phyloP scores from a whole-genome alignment of 2,329 filamentous ascomycete species.

The Blastomyces parvus region DNA sequence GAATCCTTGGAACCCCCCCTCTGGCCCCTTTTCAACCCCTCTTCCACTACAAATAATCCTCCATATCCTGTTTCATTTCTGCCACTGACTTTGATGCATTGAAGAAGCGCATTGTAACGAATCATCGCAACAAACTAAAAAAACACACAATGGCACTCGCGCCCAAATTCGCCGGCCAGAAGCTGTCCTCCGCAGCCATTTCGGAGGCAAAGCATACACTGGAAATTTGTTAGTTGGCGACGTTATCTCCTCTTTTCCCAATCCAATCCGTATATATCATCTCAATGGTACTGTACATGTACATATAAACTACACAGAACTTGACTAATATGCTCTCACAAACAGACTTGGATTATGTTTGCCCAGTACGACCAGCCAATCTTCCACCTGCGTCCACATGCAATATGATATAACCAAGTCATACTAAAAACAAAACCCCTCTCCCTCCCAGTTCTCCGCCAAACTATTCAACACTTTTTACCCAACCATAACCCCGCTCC shows the following conservation, averaged over 20 bases:
- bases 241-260: neutral
- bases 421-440: slow-evolving; percentile 32
- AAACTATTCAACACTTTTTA: slow-evolving; percentile 73
- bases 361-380: slow-evolving; percentile 45
- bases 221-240: slow-evolving; percentile 28
- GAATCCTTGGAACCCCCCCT: no score
- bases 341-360: slow-evolving; percentile 77
- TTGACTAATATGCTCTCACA: slow-evolving; percentile 19
- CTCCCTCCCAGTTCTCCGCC: slow-evolving; percentile 51
- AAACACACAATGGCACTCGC: slow-evolving; percentile 44
- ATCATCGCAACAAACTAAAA: neutral
- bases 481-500: slow-evolving; percentile 56
- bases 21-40: no score
- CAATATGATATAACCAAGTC: slow-evolving; percentile 8
- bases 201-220: slow-evolving; percentile 27
- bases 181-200: slow-evolving; percentile 19
- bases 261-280: neutral
- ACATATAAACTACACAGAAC: neutral
- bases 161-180: slow-evolving; percentile 50
- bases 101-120: neutral
- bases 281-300: neutral
- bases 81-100: neutral
- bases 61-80: neutral
- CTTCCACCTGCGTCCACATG: neutral
- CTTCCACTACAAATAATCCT: neutral